Evolutionary conservation across 768 basidiomycete species (phyloP).

Genomic region (Nidularia pulvinata): DNA sequence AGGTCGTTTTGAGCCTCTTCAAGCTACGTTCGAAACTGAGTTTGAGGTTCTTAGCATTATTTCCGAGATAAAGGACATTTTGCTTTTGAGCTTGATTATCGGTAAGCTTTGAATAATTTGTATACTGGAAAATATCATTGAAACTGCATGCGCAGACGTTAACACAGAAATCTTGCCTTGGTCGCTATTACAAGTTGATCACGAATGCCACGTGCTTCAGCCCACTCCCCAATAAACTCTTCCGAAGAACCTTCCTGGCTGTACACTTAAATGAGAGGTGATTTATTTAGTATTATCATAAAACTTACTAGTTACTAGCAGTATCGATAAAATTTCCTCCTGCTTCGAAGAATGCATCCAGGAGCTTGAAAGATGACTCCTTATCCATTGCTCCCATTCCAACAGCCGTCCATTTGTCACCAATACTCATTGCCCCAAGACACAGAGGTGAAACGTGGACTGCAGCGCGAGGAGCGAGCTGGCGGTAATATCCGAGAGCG

Average conservation of each 20-base stretch:
- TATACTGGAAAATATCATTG: slow-evolving; percentile 16
- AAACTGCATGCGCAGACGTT: not conserved
- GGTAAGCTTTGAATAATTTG: slow-evolving; percentile 19
- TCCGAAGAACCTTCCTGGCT: slow-evolving; percentile 57
- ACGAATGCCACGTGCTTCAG: slow-evolving; percentile 36
- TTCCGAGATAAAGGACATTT: slow-evolving; percentile 32
- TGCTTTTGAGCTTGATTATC: slow-evolving; percentile 18
- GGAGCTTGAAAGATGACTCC: slow-evolving; percentile 5
- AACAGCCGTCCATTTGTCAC: slow-evolving; percentile 20
- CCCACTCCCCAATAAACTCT: slow-evolving; percentile 48
- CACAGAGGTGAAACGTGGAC: slow-evolving; percentile 19
- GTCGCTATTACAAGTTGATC: slow-evolving; percentile 48
- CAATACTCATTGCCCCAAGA: slow-evolving; percentile 33
- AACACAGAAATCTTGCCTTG: slow-evolving; percentile 22
- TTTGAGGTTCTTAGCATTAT: slow-evolving; percentile 37
- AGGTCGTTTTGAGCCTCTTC: slow-evolving; percentile 36
- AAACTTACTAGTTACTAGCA: slow-evolving; percentile 21
- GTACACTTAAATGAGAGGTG: not conserved
- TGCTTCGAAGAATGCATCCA: not conserved
- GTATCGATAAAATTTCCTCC: slow-evolving; percentile 37
- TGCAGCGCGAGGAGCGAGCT: not conserved
- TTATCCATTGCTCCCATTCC: slow-evolving; percentile 31
- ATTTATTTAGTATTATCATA: not conserved
- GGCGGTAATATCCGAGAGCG: not conserved
- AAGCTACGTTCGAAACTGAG: slow-evolving; percentile 34